Percentiles rank a stretch among this genome's conserved stretches.
phyloP scores from a whole-genome alignment of 2,329 filamentous ascomycete species.

The Phialophora tarda region DNA sequence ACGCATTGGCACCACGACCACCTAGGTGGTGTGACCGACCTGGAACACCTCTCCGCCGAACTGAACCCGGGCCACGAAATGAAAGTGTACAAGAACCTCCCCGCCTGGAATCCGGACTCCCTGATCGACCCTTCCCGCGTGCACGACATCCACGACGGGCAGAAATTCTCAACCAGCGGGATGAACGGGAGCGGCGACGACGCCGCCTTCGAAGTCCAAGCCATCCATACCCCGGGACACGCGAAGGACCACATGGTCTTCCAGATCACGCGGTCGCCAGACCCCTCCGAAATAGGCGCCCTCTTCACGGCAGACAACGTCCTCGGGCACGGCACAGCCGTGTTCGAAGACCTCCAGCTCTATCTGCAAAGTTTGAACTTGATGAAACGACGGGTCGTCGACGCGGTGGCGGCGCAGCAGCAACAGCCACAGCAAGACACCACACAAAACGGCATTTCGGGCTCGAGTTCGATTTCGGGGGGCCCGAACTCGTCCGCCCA shows the following conservation, averaged over 20 bases:
- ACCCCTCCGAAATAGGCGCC: conserved; percentile 68
- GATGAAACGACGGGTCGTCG: conserved; percentile 58
- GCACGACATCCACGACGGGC: conserved; percentile 52
- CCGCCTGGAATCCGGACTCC: conserved; percentile 57
- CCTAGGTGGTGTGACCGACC: conserved; percentile 72
- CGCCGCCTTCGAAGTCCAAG: conserved; percentile 60
- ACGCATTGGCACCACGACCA: conserved; percentile 96
- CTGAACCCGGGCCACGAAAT: conserved; percentile 50
- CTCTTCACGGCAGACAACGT: conserved; percentile 92
- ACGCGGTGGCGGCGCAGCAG: conserved; percentile 6
- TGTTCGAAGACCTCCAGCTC: conserved; percentile 75
- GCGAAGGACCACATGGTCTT: conserved; percentile 82
- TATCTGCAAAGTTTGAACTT: conserved; percentile 72
- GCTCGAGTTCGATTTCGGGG: background rate
- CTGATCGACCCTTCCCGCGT: conserved; percentile 61
- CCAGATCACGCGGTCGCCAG: conserved; percentile 58
- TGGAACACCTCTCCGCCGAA: conserved; percentile 67
- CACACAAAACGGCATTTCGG: background rate
- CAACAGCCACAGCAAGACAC: background rate
- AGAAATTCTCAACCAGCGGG: conserved; percentile 50
- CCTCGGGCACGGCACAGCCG: conserved; percentile 81
- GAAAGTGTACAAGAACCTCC: conserved; percentile 53
- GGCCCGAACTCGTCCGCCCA: background rate
- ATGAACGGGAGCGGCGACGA: conserved; percentile 44
- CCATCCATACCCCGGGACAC: conserved; percentile 74